These are phyloP conservation scores for Edaphochlamys debaryana DNA, from an alignment of 139 green algal genomes.

Conservation along the genomic window DNA sequence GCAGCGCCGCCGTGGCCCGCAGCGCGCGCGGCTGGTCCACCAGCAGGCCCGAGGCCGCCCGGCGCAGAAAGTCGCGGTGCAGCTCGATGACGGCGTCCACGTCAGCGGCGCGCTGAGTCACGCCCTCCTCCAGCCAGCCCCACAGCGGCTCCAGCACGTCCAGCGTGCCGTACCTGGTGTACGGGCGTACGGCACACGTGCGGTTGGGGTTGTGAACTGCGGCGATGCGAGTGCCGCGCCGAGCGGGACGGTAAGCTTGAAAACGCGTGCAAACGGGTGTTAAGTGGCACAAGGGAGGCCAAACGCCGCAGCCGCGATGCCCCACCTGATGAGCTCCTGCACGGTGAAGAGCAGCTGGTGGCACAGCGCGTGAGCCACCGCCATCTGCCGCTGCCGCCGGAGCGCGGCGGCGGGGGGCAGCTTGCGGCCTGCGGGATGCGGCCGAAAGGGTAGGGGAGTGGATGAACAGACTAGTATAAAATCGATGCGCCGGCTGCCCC, in stretches of 20 bases:
- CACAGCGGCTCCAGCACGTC: constrained; percentile 88
- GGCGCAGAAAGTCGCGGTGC: constrained; percentile 74
- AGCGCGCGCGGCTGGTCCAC: constrained; percentile 49
- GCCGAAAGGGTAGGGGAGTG: too few species aligned
- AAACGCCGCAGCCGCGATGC: too few species aligned
- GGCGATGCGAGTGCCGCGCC: too few species aligned
- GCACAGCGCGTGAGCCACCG: constrained; percentile 69
- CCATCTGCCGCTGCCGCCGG: constrained; percentile 42
- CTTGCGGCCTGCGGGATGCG: background rate
- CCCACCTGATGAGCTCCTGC: constrained; percentile 39
- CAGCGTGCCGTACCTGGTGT: constrained; percentile 83
- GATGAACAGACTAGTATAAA: too few species aligned
- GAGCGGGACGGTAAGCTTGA: too few species aligned
- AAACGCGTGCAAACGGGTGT: too few species aligned
- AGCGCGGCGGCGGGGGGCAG: background rate
- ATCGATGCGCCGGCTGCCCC: too few species aligned
- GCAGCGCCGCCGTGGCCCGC: constrained; percentile 11
- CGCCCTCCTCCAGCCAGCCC: constrained; percentile 64
- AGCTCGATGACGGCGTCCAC: constrained; percentile 79
- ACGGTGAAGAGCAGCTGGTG: constrained; percentile 38
- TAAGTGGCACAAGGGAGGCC: too few species aligned
- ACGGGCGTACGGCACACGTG: too few species aligned
- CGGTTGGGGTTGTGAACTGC: too few species aligned
- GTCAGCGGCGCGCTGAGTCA: constrained; percentile 56
- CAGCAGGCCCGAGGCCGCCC: constrained; percentile 69